Conservation (phyloP, 805 yeast species). For the Ogataea ganodermae region DNA sequence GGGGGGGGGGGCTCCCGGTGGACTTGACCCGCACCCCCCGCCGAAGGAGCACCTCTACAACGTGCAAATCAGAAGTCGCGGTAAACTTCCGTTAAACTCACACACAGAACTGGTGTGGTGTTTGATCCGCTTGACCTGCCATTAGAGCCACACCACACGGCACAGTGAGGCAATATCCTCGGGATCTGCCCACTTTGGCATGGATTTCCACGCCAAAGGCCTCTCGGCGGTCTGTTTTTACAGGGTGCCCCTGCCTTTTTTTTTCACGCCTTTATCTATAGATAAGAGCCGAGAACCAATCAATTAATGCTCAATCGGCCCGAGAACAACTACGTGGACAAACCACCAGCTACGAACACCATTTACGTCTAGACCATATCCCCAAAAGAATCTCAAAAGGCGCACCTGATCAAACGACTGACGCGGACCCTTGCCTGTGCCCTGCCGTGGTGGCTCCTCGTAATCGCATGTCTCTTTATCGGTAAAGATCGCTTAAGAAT, state of each 20-base stretch:
- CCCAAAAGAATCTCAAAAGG: background rate
- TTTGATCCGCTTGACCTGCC: no score
- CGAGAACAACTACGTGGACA: background rate
- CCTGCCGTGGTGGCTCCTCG: background rate
- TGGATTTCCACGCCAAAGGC: background rate
- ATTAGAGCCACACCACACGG: background rate
- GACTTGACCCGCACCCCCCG: no score
- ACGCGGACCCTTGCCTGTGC: no score
- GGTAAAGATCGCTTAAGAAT: slow-evolving; percentile 2
- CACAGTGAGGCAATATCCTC: background rate
- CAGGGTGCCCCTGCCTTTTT: slow-evolving; percentile 3
- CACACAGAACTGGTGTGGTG: no score
- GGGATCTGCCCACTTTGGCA: background rate
- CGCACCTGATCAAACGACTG: background rate
- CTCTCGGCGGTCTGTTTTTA: background rate
- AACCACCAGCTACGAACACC: background rate
- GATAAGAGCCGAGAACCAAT: slow-evolving; percentile 7
- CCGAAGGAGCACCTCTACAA: no score
- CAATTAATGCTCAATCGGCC: background rate
- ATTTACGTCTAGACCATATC: background rate
- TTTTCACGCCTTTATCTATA: slow-evolving; percentile 6
- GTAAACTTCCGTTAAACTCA: no score
- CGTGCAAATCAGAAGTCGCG: no score
- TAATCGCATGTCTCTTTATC: slow-evolving; percentile 7
- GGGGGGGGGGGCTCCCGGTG: background rate